A percentile compares a stretch with the other conserved stretches of the same genome.
These are phyloP conservation scores for Neofusicoccum ribis DNA, from an alignment of 2,329 filamentous ascomycete genomes.

Conservation along the genomic window DNA sequence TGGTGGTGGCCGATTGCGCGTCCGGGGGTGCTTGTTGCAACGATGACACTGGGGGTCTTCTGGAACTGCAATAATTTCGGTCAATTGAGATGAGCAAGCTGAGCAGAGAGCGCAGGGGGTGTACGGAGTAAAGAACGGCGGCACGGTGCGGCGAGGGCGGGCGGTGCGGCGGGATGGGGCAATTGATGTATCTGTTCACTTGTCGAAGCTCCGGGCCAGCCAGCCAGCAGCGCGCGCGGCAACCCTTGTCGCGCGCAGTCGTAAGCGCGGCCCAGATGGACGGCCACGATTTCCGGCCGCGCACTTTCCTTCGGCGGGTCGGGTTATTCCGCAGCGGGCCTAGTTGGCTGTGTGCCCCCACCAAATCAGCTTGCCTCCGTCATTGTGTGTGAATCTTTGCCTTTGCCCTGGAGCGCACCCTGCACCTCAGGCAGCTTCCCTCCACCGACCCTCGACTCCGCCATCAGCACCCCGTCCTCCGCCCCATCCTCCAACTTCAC, in stretches of 20 bases:
- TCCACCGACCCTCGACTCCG: not conserved
- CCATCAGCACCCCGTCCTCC: not conserved
- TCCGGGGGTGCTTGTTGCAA: not conserved
- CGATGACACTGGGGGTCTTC: not conserved
- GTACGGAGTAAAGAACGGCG: not conserved
- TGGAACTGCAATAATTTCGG: not conserved
- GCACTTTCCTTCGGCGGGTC: not conserved
- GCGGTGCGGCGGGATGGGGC: not conserved
- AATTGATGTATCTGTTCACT: slow-evolving; percentile 19
- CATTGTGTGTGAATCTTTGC: slow-evolving; percentile 12
- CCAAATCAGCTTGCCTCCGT: slow-evolving; percentile 14
- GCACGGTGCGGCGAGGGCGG: not conserved
- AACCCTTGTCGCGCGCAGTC: not conserved
- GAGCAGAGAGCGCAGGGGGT: not conserved
- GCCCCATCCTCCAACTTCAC: slow-evolving; percentile 20
- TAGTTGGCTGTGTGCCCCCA: not conserved
- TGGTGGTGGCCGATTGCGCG: slow-evolving; percentile 33
- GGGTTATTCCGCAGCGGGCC: not conserved
- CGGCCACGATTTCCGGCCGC: slow-evolving; percentile 8
- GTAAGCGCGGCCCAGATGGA: not conserved
- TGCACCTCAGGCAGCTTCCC: not conserved
- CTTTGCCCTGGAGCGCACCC: not conserved
- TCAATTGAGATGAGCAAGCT: not conserved
- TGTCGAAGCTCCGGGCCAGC: slow-evolving; percentile 8
- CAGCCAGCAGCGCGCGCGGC: not conserved